A percentile compares a stretch with the other conserved stretches of the same genome.
phyloP scores from a whole-genome alignment of 148 eudicot genomes.

The Simmondsia chinensis region DNA sequence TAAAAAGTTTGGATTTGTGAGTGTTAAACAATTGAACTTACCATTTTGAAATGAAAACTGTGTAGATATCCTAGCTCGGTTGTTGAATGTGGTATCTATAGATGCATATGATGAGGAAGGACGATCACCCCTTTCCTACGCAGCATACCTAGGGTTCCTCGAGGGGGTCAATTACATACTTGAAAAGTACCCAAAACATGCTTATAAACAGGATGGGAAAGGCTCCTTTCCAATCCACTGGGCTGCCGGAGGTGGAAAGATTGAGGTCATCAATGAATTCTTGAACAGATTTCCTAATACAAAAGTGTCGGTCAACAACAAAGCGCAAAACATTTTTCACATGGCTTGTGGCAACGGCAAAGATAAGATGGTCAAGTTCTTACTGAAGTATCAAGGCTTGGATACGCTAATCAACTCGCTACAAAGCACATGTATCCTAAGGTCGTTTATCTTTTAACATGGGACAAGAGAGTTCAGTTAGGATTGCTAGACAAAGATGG shows the following conservation, averaged over 20 bases:
- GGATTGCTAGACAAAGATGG: neutral
- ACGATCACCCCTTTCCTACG: constrained; percentile 7
- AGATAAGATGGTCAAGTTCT: neutral
- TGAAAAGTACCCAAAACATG: neutral
- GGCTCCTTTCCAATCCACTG: constrained; percentile 12
- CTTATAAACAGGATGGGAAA: neutral
- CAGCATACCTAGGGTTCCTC: constrained; percentile 7
- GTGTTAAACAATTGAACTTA: too few species aligned
- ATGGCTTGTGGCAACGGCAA: neutral
- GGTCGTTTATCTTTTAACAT: neutral
- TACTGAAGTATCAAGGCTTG: neutral
- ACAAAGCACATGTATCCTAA: neutral
- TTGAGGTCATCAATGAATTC: neutral
- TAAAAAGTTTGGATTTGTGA: too few species aligned
- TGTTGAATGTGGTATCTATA: neutral
- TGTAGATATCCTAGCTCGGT: too few species aligned
- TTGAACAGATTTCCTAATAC: neutral
- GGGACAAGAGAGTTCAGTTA: neutral
- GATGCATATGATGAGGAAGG: constrained; percentile 1
- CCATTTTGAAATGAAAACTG: too few species aligned
- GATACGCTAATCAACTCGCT: constrained; percentile 3
- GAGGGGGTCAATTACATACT: constrained; percentile 4
- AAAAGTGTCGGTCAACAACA: neutral
- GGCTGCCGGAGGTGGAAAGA: constrained; percentile 6
- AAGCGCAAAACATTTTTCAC: constrained; percentile 9